Base-by-base conservation (phyloP, 2,329 filamentous ascomycete species). In the Chaetomium sp. region DNA sequence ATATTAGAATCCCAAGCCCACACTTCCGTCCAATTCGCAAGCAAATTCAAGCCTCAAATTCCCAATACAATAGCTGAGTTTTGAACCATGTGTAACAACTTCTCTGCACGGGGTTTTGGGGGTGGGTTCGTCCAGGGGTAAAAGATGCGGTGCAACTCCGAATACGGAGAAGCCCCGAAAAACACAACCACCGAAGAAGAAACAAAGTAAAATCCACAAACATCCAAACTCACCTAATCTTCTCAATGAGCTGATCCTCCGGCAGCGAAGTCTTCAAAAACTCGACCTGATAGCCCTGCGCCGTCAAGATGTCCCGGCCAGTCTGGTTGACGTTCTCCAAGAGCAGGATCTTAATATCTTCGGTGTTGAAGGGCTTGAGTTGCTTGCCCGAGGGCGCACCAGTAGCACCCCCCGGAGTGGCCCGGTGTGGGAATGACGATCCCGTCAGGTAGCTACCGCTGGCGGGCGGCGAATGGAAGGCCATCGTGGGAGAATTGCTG, bases 231-330 rank as follows among this genome's bases (percentile, higher is more conserved):
- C 69, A 92, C 89, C 85, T 82, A 69, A 99, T 99, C 80, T 96
- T 99, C 76, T 95, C 87, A 70, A 99, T 95, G 66, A 99, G 82
- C 74, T 97, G 81, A 65, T 94, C 90, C 70, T 99, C 94, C 0
- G 90, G 86, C 55, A 99, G 76, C 37, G 91, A 96, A 61, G 84
- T 86, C 78, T 96, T 99, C 62, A 92, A 75, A 49, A 85, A 82
- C 74, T 99, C 94, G 37, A 99, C 94, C 73, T 99, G 94, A 72
- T 99, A 99, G 57, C 94, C 94, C 73, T 99, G 91, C 55, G 76
- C 79, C 56, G 75, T 82, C 56, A 99, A 78, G 55, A 96, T 91
- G 47, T 95, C 85, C 66, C 85, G 82, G 11, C 94, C 94, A 32
- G 90, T 89, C 73, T 89, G 78, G 71, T 99, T 99, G 68, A 99